Base-by-base conservation (phyloP, 768 basidiomycete species). In the Dioszegia hungarica region DNA sequence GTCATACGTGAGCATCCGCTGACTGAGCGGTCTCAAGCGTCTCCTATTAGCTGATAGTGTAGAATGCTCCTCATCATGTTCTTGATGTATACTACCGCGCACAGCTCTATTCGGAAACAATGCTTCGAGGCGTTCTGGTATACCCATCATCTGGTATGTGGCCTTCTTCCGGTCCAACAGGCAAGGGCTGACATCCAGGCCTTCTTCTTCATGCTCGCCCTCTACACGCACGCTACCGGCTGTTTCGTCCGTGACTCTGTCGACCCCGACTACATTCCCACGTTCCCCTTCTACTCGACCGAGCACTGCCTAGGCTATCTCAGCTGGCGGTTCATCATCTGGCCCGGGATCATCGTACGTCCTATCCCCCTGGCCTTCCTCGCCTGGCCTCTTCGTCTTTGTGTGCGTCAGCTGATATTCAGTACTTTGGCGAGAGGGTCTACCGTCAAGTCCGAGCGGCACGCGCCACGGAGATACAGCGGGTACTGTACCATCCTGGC, bases 81-180 rank as follows among this genome's bases (percentile, higher is more conserved):
- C 63, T 74, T 91, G 67, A 90, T 94, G 82, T 94, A 93, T 75
- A 83, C 88, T 37, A 92, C 90, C 20, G 90, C 92, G 2, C 89
- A 92, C 77, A 81, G 84, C 70, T 90, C 88, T 77, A 85, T 97
- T 61, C 87, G 92, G 64, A 76, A 82, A 59, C 89, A 91, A 76
- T 89, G 85, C 79, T 95, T 93, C 77, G 92, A 97, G 76, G 89
- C 84, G 1, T 97, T 97, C 80, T 94, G 91, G 91, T 94, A 92
- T 76, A 92, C 91, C 31, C 92, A 94, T 63, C 92, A 93, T 39
- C 58, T 72, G 24, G 67, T 68, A 33, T 20, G 63, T 55, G 5
- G 3, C 25, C 17, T 5, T 36, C 14, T 45, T 15, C 5, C 12
- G 22, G 25, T 22, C 8, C 20, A 11, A 15, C 5, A 24, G 17